These are phyloP conservation scores for Melastoma candidum DNA, from an alignment of 441 rosid species.

Conservation along the genomic window DNA sequence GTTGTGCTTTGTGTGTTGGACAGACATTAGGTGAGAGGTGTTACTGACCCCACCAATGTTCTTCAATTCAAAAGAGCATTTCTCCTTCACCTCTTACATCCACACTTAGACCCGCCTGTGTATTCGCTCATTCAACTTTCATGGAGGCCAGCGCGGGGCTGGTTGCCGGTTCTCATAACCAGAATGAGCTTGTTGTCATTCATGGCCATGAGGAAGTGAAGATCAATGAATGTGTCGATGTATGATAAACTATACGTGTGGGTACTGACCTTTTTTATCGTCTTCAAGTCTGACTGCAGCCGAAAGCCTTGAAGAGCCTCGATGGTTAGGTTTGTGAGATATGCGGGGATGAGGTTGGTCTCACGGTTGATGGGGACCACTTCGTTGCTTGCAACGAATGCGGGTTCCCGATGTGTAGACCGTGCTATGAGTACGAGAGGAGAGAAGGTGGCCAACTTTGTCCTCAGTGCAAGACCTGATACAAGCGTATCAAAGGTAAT, in stretches of 20 bases:
- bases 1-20: neutral
- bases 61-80: constrained; percentile 27
- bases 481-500: constrained; percentile 89
- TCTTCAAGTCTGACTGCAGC: constrained; percentile 31
- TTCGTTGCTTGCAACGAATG: constrained; percentile 99
- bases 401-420: constrained; percentile 85
- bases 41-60: constrained; percentile 10
- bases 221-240: constrained; percentile 17
- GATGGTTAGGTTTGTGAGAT: constrained; percentile 95
- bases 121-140: constrained; percentile 7
- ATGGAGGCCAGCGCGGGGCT: constrained; percentile 99
- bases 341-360: constrained; percentile 74
- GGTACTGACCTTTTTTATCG: neutral
- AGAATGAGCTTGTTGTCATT: constrained; percentile 95
- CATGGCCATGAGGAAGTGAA: constrained; percentile 93
- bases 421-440: constrained; percentile 93
- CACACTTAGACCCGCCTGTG: constrained; percentile 5
- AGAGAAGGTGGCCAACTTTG: constrained; percentile 87
- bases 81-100: neutral
- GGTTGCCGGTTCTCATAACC: constrained; percentile 96
- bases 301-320: constrained; percentile 68
- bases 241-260: neutral
- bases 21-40: constrained; percentile 29
- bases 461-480: constrained; percentile 92
- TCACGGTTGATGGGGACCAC: constrained; percentile 82